phyloP scores from a whole-genome alignment of 1,139 yeast species.

The Candida sp. region DNA sequence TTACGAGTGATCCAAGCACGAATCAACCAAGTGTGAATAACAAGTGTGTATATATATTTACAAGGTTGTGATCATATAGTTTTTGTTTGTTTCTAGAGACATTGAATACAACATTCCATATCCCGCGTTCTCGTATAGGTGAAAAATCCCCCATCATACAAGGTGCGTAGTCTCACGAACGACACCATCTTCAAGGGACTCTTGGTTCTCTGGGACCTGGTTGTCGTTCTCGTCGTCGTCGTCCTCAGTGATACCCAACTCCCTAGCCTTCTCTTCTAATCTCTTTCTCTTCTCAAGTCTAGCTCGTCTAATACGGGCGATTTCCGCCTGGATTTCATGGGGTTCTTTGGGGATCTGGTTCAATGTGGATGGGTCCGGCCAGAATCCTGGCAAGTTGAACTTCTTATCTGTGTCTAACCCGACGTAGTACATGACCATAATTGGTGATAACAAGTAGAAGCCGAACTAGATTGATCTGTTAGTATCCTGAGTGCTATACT shows the following conservation, averaged over 20 bases:
- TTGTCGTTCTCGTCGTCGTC: slow-evolving; percentile 32
- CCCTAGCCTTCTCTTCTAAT: slow-evolving; percentile 73
- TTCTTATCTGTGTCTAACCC: slow-evolving; percentile 90
- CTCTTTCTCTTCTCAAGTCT: slow-evolving; percentile 73
- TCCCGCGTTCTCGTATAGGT: not conserved
- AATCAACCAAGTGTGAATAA: slow-evolving; percentile 1
- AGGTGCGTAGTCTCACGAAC: not conserved
- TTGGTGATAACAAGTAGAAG: slow-evolving; percentile 84
- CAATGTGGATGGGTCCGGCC: slow-evolving; percentile 96
- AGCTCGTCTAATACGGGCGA: slow-evolving; percentile 82
- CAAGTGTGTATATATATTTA: slow-evolving; percentile 1
- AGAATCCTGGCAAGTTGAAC: slow-evolving; percentile 92
- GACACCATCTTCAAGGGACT: not conserved
- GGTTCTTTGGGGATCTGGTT: slow-evolving; percentile 94
- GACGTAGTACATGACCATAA: slow-evolving; percentile 88
- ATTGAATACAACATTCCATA: not conserved
- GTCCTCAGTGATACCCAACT: slow-evolving; percentile 60
- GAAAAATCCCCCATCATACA: not conserved
- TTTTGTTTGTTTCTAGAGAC: not conserved
- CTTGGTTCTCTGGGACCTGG: not conserved
- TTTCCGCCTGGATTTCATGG: slow-evolving; percentile 88
- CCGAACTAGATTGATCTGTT: slow-evolving; percentile 58
- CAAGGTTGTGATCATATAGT: not conserved
- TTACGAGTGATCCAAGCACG: slow-evolving; percentile 22
- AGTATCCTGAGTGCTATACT: slow-evolving; percentile 15